Base-by-base conservation (phyloP, 345 rosid species). In the Capsella bursapastoris region DNA sequence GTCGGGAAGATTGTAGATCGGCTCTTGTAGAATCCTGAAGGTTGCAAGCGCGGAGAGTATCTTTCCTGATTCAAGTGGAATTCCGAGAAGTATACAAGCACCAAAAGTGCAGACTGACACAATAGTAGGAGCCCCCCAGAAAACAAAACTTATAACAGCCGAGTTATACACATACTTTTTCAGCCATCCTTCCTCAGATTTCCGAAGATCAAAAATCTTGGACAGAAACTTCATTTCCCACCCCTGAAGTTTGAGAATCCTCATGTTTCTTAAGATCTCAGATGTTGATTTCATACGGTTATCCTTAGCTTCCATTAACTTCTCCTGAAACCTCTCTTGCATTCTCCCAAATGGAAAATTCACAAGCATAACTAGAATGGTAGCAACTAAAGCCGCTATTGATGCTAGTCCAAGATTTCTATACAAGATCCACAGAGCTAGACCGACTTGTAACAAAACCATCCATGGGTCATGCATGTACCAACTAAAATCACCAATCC, bases 171-270 rank as follows among this genome's bases (percentile, higher is more conserved):
- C 80, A 52, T 49, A 85, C 73, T 79, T 87, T 48, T 83, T 89
- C 71, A 89, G 60, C 91, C 91, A 89, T 12, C 88, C 84, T 31
- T 77, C 77, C 77, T 89, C 90, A 18, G 48, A 67, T 31, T 76
- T 76, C 57, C 90, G 76, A 14, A 87, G 79, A 29, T 82, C 84
- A 4, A 75, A 47, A 57, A 89, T 82, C 83, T 85, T 89, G 32
- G 88, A 83, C 74, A 89, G 57, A 81, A 89, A 89, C 77, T 86
- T 87, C 88, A 87, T 84, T 65, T 89, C 96, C 92, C 96, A 89
- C 10, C 84, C 90, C 56, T 89, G 96, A 66, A 89, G 90, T 73
- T 89, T 89, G 64, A 89, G 88, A 78, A 86, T 89, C 79, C 87
- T 84, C 90, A 89, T 89, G 78, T 87, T 89, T 68, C 86, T 82